phyloP scores from a whole-genome alignment of 208 protist species.

The Jaenimonas drosophilae region DNA sequence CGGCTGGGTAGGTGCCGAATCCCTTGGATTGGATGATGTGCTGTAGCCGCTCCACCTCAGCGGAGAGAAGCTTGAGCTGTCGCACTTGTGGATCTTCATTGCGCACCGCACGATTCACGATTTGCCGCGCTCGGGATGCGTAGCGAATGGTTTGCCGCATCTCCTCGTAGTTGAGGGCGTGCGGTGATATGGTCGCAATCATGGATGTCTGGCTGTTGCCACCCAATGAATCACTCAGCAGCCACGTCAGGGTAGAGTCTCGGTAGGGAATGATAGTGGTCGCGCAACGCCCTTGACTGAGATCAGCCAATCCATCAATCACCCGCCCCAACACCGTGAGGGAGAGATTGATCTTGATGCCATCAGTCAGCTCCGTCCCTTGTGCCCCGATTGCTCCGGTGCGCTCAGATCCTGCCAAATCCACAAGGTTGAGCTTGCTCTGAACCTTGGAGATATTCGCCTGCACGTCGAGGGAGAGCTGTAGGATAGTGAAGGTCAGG shows the following conservation, averaged over 20 bases:
- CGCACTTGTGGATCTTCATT: slow-evolving; percentile 63
- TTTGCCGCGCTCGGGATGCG: slow-evolving; percentile 47
- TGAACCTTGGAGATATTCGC: slow-evolving; percentile 32
- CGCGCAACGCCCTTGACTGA: slow-evolving; percentile 66
- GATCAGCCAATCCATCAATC: slow-evolving; percentile 75
- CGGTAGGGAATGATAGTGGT: slow-evolving; percentile 72
- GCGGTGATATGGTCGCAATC: slow-evolving; percentile 74
- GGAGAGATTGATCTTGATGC: slow-evolving; percentile 87
- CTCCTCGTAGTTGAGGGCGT: slow-evolving; percentile 71
- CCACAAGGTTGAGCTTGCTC: slow-evolving; percentile 88
- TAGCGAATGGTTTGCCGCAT: slow-evolving; percentile 74
- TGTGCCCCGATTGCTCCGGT: slow-evolving; percentile 44
- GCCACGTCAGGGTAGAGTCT: slow-evolving; percentile 82
- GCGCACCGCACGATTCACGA: slow-evolving; percentile 62
- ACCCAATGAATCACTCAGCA: slow-evolving; percentile 76
- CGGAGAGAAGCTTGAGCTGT: slow-evolving; percentile 9
- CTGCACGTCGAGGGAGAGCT: slow-evolving; percentile 35
- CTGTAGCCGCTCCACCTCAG: slow-evolving; percentile 17
- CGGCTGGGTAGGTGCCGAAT: too few relatives aligned
- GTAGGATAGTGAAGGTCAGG: slow-evolving; percentile 49
- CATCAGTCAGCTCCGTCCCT: slow-evolving; percentile 65
- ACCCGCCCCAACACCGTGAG: slow-evolving; percentile 88
- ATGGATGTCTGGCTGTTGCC: slow-evolving; percentile 82
- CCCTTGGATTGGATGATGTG: too few relatives aligned
- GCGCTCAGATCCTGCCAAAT: slow-evolving; percentile 91